Base-by-base conservation (phyloP, 768 basidiomycete species). In the Macrolepiota albuminosa region DNA sequence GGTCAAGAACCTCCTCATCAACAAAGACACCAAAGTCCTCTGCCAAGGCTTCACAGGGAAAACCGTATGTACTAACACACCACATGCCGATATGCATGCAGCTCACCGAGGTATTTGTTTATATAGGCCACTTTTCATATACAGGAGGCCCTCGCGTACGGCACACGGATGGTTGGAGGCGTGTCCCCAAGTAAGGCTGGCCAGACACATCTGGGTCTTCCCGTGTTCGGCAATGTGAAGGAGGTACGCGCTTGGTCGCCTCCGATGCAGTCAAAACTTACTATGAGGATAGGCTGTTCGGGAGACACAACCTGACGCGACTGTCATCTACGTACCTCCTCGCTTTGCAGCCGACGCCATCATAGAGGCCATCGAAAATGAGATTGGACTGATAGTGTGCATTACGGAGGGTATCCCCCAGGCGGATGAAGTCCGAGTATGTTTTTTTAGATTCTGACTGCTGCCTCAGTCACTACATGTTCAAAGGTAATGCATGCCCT, bases 351-450 rank as follows among this genome's bases (percentile, higher is more conserved):
- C 93, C 33, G 95, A 96, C 64, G 97, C 97, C 45, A 98, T 99
- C 72, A 87, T 99, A 57, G 97, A 99, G 74, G 97, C 97, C 39
- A 98, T 99, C 68, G 97, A 98, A 74, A 93, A 92, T 67, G 97
- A 99, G 75, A 95, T 99, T 79, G 87, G 89, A 18, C 78, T 99
- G 61, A 99, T 99, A 78, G 97, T 99, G 50, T 95, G 95, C 72
- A 91, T 99, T 67, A 99, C 97, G 13, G 97, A 99, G 75, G 97
- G 97, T 45, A 99, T 99, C 67, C 97, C 97, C 16, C 97, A 99
- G 71, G 81, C 88, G 9, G 97, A 99, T 71, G 96, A 99, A 79
- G 94, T 99, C 72, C 85, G 83, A 73, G 93, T 92, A 48, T 53
- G 83, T 76, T 24, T 31, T n/a, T 18, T 54, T 18, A 53, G 6